Base-by-base conservation (phyloP, 2,329 filamentous ascomycete species). In the Cytospora piceae region DNA sequence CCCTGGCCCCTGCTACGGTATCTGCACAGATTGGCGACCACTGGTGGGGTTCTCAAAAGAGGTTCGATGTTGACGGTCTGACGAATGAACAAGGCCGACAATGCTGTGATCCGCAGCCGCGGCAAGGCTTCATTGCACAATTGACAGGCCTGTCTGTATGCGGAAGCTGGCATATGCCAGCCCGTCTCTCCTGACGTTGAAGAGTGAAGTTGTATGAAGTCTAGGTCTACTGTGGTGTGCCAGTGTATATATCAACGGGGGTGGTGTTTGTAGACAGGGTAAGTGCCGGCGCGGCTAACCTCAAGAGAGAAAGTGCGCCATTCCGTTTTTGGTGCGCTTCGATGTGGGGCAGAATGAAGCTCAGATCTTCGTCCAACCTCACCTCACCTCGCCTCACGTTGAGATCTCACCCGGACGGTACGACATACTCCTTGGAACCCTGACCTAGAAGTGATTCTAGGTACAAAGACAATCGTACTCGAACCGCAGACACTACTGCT, bases 361-460 rank as follows among this genome's bases (percentile, higher is more conserved):
- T 65, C 63, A 64, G 46, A 49, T 53, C 61, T 34, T 54, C 60
- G 51, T 51, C 29, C 61, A 63, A 63, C 39, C 15, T 56, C 42
- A 49, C 46, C 46, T 49, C 46, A 49, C n/a, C 15, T 24, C 15
- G 12, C 46, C n/a, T 49, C 46, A 49, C n/a, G 3, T 49, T 24
- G 46, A 49, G 46, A 24, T 49, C 46, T 20, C 22, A 49, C 53
- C 51, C 34, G 32, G 49, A 55, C 62, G 22, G 34, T 59, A 42
- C 49, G 56, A 56, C 51, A n/a, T 55, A 56, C 27, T 49, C 29
- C 52, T 58, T 58, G 54, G 34, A 65, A 65, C 49, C 42, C 37
- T 53, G 59, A 66, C 4, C 37, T 39, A 34, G 37, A 27, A 32
- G 39, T 56, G 27, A 58, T 34, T 42, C 12, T 34, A 20, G 34